Conservation (phyloP, 2,329 filamentous ascomycete species). For the Daldinia sp. region DNA sequence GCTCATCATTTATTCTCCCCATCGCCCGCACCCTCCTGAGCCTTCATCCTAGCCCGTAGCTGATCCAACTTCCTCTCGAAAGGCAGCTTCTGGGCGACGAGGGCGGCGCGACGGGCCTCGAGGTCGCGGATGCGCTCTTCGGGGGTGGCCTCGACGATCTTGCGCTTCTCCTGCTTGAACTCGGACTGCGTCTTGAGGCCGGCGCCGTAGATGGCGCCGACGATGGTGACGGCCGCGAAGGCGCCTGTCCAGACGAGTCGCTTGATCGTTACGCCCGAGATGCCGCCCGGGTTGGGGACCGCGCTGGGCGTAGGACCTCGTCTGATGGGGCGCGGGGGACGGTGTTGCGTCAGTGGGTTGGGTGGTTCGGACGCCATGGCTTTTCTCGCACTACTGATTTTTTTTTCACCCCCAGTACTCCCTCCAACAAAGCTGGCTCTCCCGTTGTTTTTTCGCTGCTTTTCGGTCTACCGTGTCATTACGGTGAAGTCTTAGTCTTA, state of each 20-base stretch:
- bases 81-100: conserved; percentile 55
- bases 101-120: conserved; percentile 56
- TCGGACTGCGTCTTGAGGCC: conserved; percentile 63
- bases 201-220: conserved; percentile 63
- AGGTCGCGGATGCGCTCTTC: conserved; percentile 61
- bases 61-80: conserved; percentile 59
- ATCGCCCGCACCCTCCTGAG: conserved; percentile 49
- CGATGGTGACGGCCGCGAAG: conserved; percentile 60
- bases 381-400: neutral
- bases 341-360: neutral
- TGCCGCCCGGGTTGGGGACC: neutral
- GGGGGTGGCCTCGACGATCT: conserved; percentile 55
- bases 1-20: neutral
- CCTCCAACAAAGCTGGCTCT: conserved; percentile 43
- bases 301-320: neutral
- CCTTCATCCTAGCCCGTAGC: conserved; percentile 56
- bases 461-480: conserved; percentile 19
- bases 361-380: neutral
- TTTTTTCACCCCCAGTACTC: conserved; percentile 38
- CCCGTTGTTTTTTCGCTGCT: conserved; percentile 22
- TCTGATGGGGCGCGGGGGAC: neutral
- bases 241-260: conserved; percentile 56
- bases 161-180: conserved; percentile 53
- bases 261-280: neutral
- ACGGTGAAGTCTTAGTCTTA: neutral